These are phyloP conservation scores for Tillandsia leiboldiana DNA, from an alignment of 176 grass and related monocot species.

Conservation along the genomic window DNA sequence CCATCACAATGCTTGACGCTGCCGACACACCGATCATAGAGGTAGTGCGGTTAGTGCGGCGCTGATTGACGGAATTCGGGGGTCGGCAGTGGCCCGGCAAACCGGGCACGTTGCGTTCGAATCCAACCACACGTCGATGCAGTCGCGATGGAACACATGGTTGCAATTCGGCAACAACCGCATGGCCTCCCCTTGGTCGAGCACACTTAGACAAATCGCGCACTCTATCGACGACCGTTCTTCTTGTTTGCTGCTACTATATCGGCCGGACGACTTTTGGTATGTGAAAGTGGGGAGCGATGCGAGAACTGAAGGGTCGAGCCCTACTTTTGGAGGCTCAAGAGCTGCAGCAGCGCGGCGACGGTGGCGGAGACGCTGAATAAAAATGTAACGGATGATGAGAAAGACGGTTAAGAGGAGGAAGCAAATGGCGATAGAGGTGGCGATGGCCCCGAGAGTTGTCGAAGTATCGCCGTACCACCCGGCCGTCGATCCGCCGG, in stretches of 20 bases:
- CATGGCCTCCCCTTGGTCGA: slow-evolving; percentile 33
- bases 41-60: not conserved
- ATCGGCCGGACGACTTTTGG: not conserved
- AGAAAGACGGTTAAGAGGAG: not conserved
- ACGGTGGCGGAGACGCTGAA: not conserved
- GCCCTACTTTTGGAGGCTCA: slow-evolving; percentile 17
- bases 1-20: too few relatives aligned
- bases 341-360: not conserved
- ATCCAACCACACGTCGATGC: slow-evolving; percentile 54
- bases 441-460: not conserved
- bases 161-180: slow-evolving; percentile 42
- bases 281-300: slow-evolving; percentile 33
- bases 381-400: not conserved
- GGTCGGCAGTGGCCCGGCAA: slow-evolving; percentile 27
- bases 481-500: not conserved
- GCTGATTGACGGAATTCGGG: not conserved
- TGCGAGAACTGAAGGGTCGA: slow-evolving; percentile 28
- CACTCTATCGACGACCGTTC: slow-evolving; percentile 17
- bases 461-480: not conserved
- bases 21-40: not conserved
- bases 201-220: slow-evolving; percentile 29
- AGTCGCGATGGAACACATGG: slow-evolving; percentile 49
- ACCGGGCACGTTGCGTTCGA: slow-evolving; percentile 50
- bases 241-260: not conserved
- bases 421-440: not conserved